phyloP scores from a whole-genome alignment of 495 filamentous ascomycete genomes.

The Talaromyces nanjingensis region DNA sequence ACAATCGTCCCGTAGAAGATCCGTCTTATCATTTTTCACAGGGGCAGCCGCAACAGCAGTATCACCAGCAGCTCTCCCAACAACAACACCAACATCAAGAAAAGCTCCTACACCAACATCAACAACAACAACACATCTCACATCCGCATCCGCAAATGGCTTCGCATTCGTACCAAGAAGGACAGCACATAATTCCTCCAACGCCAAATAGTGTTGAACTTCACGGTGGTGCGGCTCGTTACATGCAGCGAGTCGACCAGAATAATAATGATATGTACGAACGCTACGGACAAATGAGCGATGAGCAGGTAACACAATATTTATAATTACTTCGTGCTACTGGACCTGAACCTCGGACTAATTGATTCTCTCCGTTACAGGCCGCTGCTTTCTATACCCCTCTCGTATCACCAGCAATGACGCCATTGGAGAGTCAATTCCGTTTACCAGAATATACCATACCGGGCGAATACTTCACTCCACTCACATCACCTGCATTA shows the following conservation, averaged over 20 bases:
- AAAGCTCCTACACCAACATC: constrained; percentile 2
- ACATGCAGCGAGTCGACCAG: constrained; percentile 54
- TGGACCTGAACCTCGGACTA: background rate
- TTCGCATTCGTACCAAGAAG: constrained; percentile 35
- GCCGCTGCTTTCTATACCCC: constrained; percentile 78
- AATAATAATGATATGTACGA: constrained; percentile 58
- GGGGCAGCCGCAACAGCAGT: constrained; percentile 15
- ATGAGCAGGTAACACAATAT: constrained; percentile 60
- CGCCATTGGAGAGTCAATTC: constrained; percentile 81
- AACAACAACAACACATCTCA: constrained; percentile 15
- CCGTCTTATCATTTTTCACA: constrained; percentile 17
- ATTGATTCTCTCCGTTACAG: constrained; percentile 8
- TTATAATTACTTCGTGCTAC: background rate
- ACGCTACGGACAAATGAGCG: constrained; percentile 65
- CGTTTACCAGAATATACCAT: constrained; percentile 73
- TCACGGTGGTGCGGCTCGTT: constrained; percentile 59
- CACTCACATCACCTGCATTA: constrained; percentile 84
- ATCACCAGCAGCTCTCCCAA: constrained; percentile 8
- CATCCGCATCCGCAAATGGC: constrained; percentile 47
- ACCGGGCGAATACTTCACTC: constrained; percentile 88
- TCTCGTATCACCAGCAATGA: constrained; percentile 89
- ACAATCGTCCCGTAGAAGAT: constrained; percentile 11
- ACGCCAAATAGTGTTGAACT: constrained; percentile 92
- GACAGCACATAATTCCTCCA: constrained; percentile 68
- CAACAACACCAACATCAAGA: constrained; percentile 6